Base-by-base conservation (phyloP, 331 rosid species). In the Quercus tomentella region DNA sequence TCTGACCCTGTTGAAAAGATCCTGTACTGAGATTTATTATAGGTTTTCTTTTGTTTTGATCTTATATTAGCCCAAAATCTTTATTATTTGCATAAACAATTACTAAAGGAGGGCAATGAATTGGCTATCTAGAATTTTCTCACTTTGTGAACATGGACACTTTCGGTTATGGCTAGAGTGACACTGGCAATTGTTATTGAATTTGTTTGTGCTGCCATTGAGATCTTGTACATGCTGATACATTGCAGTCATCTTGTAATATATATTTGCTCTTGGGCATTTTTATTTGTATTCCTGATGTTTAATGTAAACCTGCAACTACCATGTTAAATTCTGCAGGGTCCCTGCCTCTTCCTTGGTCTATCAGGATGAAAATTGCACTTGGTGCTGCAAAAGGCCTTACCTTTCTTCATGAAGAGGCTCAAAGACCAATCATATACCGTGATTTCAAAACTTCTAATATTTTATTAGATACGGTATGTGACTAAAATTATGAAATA, bases 321-420 rank as follows among this genome's bases (percentile, higher is more conserved):
- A 85, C 89, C 88, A 82, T 82, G 83, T 86, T 83, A 72, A 81
- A 57, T 89, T 82, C 83, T 84, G 91, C 86, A 93, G 98, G 98
- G 89, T 89, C 98, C 82, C 82, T 94, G 93, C 98, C 98, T 76
- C 97, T 94, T 87, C 98, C 98, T 18, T 94, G 98, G 98, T 87
- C 97, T 49, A 89, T 92, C 56, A 82, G 98, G 83, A 86, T 94
- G 96, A 92, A 86, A 88, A 92, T 94, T 86, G 97, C 97, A 35
- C 87, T 94, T 62, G 98, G 98, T 43, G 98, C 98, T 15, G 97
- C 98, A 37, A 92, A 89, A 78, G 98, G 98, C 81, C 97, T 94
- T 75, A 52, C 93, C 71, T 94, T 94, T 87, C 97, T 94, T 72
- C 98, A 94, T 23, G 97, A 91, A 87, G 98, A 87, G 81, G 95